Base-by-base conservation (phyloP, 1,139 yeast species). In the Kodamaea ohmeri region DNA sequence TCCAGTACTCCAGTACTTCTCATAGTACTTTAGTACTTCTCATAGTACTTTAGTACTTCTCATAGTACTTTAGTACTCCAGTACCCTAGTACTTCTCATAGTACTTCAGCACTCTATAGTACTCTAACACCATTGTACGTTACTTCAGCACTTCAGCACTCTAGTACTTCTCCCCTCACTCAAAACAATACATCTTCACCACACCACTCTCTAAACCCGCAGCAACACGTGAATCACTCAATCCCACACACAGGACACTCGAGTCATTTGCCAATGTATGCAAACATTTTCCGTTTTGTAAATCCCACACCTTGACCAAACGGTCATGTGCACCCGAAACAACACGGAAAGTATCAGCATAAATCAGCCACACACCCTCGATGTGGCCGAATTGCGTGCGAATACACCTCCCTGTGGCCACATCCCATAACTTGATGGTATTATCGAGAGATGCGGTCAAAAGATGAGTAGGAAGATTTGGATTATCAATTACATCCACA, bases 351-450 rank as follows among this genome's bases (percentile, higher is more conserved):
- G 92, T 89, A 64, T 92, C 97, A 0, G 97, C 95, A 13, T 92
- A 88, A 43, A 92, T 84, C 29, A 92, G 87, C 97, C 97, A 90
- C 14, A 92, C 96, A 14, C 97, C 97, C 61, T 92, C 97, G 39
- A 90, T 88, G 55, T 92, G 98, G 4, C 98, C 98, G 63, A 90
- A 90, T 58, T 92, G 90, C 0, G 98, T 90, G 41, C 97, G 73
- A 14, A 88, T 78, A 55, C 97, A 90, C 58, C 79, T 78, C 3
- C 97, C 97, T 0, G 94, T 78, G 45, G 72, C 71, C 25, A 89
- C 83, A 51, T 89, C 95, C 97, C 97, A 92, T 35, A 92, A 63
- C 58, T 90, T 89, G 56, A 92, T 88, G 11, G 97, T 90, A 59
- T 89, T 90, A 60, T 92, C 98, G 39, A 92, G 67, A 0, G 97